Evolutionary conservation across 768 basidiomycete genomes (phyloP).

Genomic region (Hypholoma fasciculare): DNA sequence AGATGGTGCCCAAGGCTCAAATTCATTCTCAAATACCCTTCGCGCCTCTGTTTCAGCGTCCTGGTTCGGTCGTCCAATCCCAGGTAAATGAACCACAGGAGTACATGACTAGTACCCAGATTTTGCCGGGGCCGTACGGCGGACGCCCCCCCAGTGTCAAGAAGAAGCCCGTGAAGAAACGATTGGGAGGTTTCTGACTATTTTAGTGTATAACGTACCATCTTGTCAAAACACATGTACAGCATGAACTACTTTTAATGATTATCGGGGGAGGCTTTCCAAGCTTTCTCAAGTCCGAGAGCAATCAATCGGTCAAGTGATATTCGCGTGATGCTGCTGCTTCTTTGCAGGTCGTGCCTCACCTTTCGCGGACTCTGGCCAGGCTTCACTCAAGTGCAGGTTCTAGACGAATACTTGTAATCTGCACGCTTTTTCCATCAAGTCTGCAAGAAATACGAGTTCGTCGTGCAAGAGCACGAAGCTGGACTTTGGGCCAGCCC

Average conservation of each 20-base stretch:
- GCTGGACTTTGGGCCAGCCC: constrained; percentile 70
- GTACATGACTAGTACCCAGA: constrained; percentile 62
- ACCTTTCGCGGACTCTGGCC: not conserved
- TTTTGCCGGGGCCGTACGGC: constrained; percentile 70
- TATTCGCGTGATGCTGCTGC: constrained; percentile 25
- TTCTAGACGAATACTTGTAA: constrained; percentile 1
- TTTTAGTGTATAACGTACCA: no score
- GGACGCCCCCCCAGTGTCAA: constrained; percentile 50
- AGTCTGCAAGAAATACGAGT: constrained; percentile 19
- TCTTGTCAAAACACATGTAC: no score
- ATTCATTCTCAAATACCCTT: constrained; percentile 17
- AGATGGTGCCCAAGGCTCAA: constrained; percentile 3
- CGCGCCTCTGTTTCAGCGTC: not conserved
- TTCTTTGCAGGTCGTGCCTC: constrained; percentile 15
- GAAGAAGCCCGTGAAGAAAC: constrained; percentile 64
- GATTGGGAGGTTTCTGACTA: constrained; percentile 72
- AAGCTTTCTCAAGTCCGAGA: constrained; percentile 2
- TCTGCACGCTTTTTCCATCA: not conserved
- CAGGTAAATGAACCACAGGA: constrained; percentile 34
- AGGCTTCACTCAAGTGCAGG: not conserved
- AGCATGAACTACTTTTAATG: no score
- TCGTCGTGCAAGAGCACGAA: constrained; percentile 67
- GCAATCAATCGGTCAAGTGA: constrained; percentile 27
- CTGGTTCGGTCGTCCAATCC: not conserved
- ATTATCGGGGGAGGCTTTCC: no score